Base-by-base conservation (phyloP, 495 filamentous ascomycete genomes). In the Aspergillus avenaceus region DNA sequence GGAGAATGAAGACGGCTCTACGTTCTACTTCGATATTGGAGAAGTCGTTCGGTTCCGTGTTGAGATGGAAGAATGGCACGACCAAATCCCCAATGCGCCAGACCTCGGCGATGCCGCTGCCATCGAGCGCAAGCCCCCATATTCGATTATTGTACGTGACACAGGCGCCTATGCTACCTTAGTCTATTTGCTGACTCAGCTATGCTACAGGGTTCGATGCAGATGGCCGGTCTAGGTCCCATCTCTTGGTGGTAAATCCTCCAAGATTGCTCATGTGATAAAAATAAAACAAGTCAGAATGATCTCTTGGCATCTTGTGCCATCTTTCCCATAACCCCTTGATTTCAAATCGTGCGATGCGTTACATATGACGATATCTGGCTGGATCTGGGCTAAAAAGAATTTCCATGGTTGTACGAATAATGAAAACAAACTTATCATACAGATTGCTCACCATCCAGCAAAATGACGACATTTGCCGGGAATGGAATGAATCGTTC, bases 1-100 rank as follows among this genome's bases (percentile, higher is more conserved):
- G 91, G 74, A 83, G 2, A 81, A 74, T 28, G 81, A 84, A 11
- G 86, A 86, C 0, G 85, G 78, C 13, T 71, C 83, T 21, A 74
- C 79, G 13, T 82, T 91, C 62, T 93, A 84, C 59, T 95, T 88
- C 68, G 93, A 98, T 69, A 85, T 84, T 49, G 82, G 88, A 55
- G 93, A 97, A 69, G 75, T 85, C 50, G 91, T 96, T 8, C 84
- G 90, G 12, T 87, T 97, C 60, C 78, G 86, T 19, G 82, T 97
- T 14, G 81, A 91, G 48, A 74, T 81, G 22, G 93, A 99, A 73
- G 74, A 84, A 43, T 99, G 92, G 86, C 78, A 87, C 32, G 91
- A 97, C 59, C 85, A 95, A 65, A 82, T 84, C 6, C 92, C 92
- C 4, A 79, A 79, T 41, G 81, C 77, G 25, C 84, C 84, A 9